Evolutionary conservation across 1,284 basidiomycete genomes (phyloP), one percentile per base, ranked within the genome.

Genomic region (Tylopilus sp.): DNA sequence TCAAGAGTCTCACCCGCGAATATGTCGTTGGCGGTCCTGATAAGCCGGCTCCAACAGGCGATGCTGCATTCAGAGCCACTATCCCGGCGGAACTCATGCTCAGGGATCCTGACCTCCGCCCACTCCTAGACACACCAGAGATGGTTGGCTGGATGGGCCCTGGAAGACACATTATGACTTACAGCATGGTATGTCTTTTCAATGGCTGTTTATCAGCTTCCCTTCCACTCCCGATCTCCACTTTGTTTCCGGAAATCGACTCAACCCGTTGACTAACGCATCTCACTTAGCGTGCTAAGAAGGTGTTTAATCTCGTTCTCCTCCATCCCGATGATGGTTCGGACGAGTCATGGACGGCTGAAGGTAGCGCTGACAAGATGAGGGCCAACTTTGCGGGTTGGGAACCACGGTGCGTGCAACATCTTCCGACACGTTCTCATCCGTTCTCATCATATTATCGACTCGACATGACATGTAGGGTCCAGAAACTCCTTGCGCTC

Each of bases 231-330:
- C 40, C 23, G 8, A 41, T 15, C 13, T 29, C 7, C 15, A 8
- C 30, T 2, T 38, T 6, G 7, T 34, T n/a, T 39, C 38, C 4
- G 1, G 38, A 46, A 33, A 41, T 35, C 26, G 36, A 13, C n/a
- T 3, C 34, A 8, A 21, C 51, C 44, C 12, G 50, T 2, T 2
- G 10, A 29, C 48, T 46, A 12, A 54, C 18, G 2, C 31, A n/a
- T 30, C 28, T 44, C 29, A 0, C 34, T 28, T 51, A 72, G 69
- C 65, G 74, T 18, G 69, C 63, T 3, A 71, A 70, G 54, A 64
- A 69, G 44, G 64, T 74, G 48, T 80, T 72, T 48, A 80, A 80
- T 48, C 55, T 81, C n/a, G 77, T 79, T 11, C 48, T 78, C 41
- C 34, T 69, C 2, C 73, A 73, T 51, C 74, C 76, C 1, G 74